phyloP scores from a whole-genome alignment of 495 filamentous ascomycete genomes.

The Penicillium malachiteum region DNA sequence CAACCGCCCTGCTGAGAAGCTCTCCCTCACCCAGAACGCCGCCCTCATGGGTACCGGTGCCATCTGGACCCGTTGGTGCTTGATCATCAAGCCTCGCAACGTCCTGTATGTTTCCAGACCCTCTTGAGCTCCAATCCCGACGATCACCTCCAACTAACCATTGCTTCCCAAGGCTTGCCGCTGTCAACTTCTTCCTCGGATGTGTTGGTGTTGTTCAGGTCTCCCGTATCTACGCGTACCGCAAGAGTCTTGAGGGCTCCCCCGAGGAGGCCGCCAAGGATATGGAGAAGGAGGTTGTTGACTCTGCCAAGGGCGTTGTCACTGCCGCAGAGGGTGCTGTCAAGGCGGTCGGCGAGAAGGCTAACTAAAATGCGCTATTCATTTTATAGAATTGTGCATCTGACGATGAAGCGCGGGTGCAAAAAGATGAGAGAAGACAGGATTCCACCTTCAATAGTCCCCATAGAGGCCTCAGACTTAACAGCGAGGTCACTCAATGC shows the following conservation, averaged over 20 bases:
- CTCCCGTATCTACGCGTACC: constrained; percentile 69
- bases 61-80: constrained; percentile 99
- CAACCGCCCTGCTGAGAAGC: constrained; percentile 83
- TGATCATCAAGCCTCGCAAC: constrained; percentile 93
- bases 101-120: constrained; percentile 59
- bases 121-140: not conserved
- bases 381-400: not conserved
- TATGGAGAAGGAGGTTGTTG: constrained; percentile 47
- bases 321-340: constrained; percentile 25
- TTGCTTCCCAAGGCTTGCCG: constrained; percentile 62
- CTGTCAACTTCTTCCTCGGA: constrained; percentile 98
- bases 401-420: constrained; percentile 3
- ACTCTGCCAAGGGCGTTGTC: constrained; percentile 35
- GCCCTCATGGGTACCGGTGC: constrained; percentile 85
- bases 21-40: constrained; percentile 86
- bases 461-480: constrained; percentile 6
- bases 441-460: constrained; percentile 6
- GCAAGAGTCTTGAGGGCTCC: constrained; percentile 54
- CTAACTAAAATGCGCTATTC: constrained; percentile 12
- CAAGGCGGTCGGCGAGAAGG: constrained; percentile 19
- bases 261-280: constrained; percentile 48
- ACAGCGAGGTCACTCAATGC: not conserved
- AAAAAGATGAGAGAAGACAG: constrained; percentile 8
- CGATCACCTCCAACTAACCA: too few species aligned
- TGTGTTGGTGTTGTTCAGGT: constrained; percentile 82